These are phyloP conservation scores for Pistacia atlantica DNA, from an alignment of 345 rosid genomes.

Conservation along the genomic window DNA sequence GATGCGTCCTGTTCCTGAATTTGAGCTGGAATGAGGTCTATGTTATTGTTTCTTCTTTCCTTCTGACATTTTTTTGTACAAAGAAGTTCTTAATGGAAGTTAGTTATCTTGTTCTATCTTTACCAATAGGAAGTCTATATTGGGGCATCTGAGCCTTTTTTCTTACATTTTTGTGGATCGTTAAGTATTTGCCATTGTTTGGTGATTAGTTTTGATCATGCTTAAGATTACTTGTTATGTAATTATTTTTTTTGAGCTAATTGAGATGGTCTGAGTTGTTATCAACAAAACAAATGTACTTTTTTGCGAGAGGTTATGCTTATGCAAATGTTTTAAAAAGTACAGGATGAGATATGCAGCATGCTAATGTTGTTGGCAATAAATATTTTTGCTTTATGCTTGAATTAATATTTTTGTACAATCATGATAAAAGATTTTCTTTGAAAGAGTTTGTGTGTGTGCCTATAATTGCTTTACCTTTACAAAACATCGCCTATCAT, in stretches of 20 bases:
- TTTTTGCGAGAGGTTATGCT: not conserved
- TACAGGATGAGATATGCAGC: slow-evolving; percentile 5
- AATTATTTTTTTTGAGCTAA: not conserved
- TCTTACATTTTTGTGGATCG: not conserved
- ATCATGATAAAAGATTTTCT: not conserved
- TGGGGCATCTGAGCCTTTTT: not conserved
- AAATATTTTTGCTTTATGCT: not conserved
- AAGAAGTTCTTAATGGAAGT: slow-evolving; percentile 22
- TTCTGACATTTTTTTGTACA: slow-evolving; percentile 7
- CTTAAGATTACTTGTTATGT: not conserved
- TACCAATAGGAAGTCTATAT: not conserved
- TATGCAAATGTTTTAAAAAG: slow-evolving; percentile 2
- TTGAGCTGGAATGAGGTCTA: slow-evolving; percentile 46
- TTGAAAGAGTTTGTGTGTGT: not conserved
- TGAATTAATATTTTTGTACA: not conserved
- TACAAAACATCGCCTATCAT: not conserved
- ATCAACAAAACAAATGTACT: not conserved
- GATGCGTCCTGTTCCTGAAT: slow-evolving; percentile 29
- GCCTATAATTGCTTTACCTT: not conserved
- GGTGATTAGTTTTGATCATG: not conserved
- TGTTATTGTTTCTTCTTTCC: not conserved
- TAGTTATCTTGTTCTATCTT: not conserved
- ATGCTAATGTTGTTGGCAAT: not conserved
- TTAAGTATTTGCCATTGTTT: not conserved
- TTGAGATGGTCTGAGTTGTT: not conserved